Evolutionary conservation across 2,329 filamentous ascomycete genomes (phyloP).

Genomic region (Mycosphaerelloides madeirae): DNA sequence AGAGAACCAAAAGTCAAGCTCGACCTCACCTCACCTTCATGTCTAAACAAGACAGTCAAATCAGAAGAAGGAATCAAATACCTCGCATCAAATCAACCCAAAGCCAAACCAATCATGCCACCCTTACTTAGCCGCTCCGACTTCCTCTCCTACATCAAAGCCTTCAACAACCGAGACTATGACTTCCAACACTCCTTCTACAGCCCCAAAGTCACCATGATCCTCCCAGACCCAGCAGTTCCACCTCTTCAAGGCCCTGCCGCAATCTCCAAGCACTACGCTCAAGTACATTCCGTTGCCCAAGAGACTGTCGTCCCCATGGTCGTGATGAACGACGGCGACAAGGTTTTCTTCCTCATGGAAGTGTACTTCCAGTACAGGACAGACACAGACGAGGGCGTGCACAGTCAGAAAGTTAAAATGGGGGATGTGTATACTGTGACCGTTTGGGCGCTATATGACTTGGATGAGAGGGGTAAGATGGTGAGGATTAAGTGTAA

Average conservation of each 20-base stretch:
- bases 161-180: constrained; percentile 12
- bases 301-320: constrained; percentile 7
- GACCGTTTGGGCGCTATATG: constrained; percentile 12
- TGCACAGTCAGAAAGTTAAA: constrained; percentile 7
- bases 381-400: constrained; percentile 6
- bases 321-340: constrained; percentile 8
- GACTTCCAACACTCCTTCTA: constrained; percentile 10
- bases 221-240: constrained; percentile 6
- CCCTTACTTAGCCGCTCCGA: too few species aligned
- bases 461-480: constrained; percentile 10
- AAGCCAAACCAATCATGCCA: too few species aligned
- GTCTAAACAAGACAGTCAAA: too few species aligned
- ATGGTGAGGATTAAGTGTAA: constrained; percentile 9
- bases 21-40: too few species aligned
- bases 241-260: constrained; percentile 2
- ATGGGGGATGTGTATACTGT: constrained; percentile 11
- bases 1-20: too few species aligned
- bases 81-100: too few species aligned
- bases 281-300: constrained; percentile 7
- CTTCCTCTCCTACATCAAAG: constrained; percentile 7
- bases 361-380: constrained; percentile 8
- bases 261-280: constrained; percentile 8
- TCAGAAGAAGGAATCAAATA: too few species aligned
- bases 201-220: constrained; percentile 6
- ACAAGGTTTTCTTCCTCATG: constrained; percentile 11